These are phyloP conservation scores for Apiospora hydei DNA, from an alignment of 2,329 filamentous ascomycete genomes.

Conservation along the genomic window DNA sequence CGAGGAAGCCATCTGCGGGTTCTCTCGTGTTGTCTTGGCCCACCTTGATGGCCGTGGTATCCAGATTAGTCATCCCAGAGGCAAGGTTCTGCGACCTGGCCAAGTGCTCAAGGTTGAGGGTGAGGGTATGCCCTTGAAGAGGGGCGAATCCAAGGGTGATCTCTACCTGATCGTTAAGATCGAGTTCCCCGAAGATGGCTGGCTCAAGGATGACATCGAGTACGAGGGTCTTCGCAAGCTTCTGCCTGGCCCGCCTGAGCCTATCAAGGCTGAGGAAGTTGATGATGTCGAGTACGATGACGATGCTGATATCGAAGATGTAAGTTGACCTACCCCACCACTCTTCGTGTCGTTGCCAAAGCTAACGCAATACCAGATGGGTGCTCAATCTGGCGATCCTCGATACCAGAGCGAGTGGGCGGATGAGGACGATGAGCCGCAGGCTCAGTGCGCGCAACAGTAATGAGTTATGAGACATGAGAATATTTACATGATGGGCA, in stretches of 20 bases:
- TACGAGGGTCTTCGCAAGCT: constrained; percentile 77
- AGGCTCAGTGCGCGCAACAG: constrained; percentile 77
- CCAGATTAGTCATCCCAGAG: constrained; percentile 77
- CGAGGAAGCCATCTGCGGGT: constrained; percentile 84
- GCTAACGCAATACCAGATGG: constrained; percentile 61
- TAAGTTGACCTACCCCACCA: constrained; percentile 46
- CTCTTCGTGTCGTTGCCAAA: constrained; percentile 31
- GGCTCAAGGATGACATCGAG: constrained; percentile 75
- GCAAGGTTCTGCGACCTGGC: constrained; percentile 81
- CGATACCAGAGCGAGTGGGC: constrained; percentile 72
- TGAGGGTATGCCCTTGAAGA: constrained; percentile 95
- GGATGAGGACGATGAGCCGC: constrained; percentile 72
- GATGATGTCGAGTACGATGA: constrained; percentile 89
- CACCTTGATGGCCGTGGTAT: constrained; percentile 95
- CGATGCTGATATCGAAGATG: constrained; percentile 83
- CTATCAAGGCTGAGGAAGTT: constrained; percentile 74
- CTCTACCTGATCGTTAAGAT: constrained; percentile 87
- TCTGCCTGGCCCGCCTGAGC: constrained; percentile 69
- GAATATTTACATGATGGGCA: not conserved
- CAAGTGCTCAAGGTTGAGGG: constrained; percentile 86
- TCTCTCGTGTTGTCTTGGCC: constrained; percentile 87
- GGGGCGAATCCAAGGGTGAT: constrained; percentile 83
- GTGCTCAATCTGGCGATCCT: constrained; percentile 73
- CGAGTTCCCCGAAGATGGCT: constrained; percentile 87
- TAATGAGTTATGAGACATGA: constrained; percentile 52